Conservation (phyloP, 805 yeast genomes). For the Candida manassasensis region DNA sequence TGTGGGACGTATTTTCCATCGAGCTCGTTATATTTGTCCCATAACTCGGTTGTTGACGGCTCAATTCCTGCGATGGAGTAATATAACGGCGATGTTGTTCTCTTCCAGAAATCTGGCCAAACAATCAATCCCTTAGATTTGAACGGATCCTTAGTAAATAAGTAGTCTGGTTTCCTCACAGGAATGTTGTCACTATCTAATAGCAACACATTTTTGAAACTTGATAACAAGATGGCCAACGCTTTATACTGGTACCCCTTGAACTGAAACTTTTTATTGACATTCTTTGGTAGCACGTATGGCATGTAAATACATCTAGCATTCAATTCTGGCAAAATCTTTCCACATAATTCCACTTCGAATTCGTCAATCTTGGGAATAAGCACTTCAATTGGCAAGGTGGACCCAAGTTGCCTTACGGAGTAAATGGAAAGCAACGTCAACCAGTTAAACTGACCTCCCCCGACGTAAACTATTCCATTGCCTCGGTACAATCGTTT, state of each 20-base stretch:
- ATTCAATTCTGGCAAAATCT: slow-evolving; percentile 33
- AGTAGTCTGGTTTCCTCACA: slow-evolving; percentile 53
- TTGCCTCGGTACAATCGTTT: slow-evolving; percentile 36
- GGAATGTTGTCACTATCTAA: slow-evolving; percentile 79
- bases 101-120: slow-evolving; percentile 90
- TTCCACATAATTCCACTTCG: slow-evolving; percentile 54
- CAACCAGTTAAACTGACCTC: slow-evolving; percentile 73
- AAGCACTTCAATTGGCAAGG: slow-evolving; percentile 75
- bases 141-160: slow-evolving; percentile 58
- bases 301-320: slow-evolving; percentile 39
- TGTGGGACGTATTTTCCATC: slow-evolving; percentile 15
- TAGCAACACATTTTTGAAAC: slow-evolving; percentile 66
- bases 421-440: slow-evolving; percentile 61
- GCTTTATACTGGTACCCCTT: slow-evolving; percentile 43
- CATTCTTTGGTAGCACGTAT: slow-evolving; percentile 19
- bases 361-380: slow-evolving; percentile 68
- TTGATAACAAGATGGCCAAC: slow-evolving; percentile 35
- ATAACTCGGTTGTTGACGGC: slow-evolving; percentile 22
- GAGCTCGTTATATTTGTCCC: slow-evolving; percentile 31
- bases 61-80: slow-evolving; percentile 62
- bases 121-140: slow-evolving; percentile 49
- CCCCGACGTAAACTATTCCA: slow-evolving; percentile 72
- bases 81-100: slow-evolving; percentile 71
- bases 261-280: slow-evolving; percentile 30
- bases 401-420: slow-evolving; percentile 61